These are phyloP conservation scores for Erodium texanum DNA, from an alignment of 441 rosid genomes.

Conservation along the genomic window DNA sequence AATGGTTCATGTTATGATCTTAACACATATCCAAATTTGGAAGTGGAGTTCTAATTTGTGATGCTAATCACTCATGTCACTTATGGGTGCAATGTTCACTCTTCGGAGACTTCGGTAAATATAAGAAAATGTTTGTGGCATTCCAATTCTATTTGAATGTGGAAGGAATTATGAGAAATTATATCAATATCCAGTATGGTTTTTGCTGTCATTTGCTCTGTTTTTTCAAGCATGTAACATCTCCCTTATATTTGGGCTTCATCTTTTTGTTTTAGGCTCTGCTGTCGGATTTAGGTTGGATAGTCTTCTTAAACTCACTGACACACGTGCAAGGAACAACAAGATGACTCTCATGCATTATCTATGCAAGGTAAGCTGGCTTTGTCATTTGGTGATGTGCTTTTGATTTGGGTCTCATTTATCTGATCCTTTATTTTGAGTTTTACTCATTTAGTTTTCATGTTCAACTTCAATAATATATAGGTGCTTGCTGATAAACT, in stretches of 20 bases:
- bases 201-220: neutral
- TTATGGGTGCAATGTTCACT: neutral
- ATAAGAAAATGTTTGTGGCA: neutral
- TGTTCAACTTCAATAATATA: slow-evolving; percentile 10
- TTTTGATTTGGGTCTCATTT: neutral
- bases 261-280: slow-evolving; percentile 46
- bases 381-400: neutral
- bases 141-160: too few relatives aligned
- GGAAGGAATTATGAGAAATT: too few relatives aligned
- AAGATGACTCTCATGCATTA: slow-evolving; percentile 98
- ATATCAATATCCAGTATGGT: neutral
- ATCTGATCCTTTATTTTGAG: neutral
- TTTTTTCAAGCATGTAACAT: neutral
- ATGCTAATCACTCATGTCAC: neutral
- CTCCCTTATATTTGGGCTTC: neutral
- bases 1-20: neutral
- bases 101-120: neutral
- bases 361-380: slow-evolving; percentile 71
- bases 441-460: neutral
- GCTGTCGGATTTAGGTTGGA: slow-evolving; percentile 94
- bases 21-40: neutral
- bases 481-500: slow-evolving; percentile 86
- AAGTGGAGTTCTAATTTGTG: neutral
- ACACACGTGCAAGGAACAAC: slow-evolving; percentile 67
- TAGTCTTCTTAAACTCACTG: slow-evolving; percentile 93